Evolutionary conservation across 441 rosid genomes (phyloP).

Genomic region (Syzygium syzygioides): DNA sequence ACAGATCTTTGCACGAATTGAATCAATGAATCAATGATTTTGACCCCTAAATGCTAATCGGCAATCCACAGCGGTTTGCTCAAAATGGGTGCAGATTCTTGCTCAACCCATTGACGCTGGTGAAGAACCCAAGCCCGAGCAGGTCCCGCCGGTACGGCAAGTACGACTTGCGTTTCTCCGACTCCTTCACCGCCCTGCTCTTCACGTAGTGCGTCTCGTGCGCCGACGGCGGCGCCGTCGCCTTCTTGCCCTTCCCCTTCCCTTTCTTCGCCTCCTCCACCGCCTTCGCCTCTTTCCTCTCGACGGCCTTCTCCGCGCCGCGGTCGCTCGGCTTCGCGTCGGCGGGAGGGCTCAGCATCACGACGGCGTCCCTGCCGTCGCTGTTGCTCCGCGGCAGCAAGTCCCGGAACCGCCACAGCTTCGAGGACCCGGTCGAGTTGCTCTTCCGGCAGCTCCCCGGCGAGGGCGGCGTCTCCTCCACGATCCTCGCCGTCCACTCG

Average conservation of each 20-base stretch:
- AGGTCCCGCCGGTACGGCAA: slow-evolving; percentile 57
- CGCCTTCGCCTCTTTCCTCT: not conserved
- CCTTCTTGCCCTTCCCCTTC: slow-evolving; percentile 10
- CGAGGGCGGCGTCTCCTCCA: not conserved
- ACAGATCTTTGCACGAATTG: not conserved
- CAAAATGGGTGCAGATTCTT: slow-evolving; percentile 73
- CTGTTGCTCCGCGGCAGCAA: slow-evolving; percentile 6
- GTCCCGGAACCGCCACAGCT: slow-evolving; percentile 9
- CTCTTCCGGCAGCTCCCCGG: slow-evolving; percentile 5
- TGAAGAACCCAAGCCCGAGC: slow-evolving; percentile 78
- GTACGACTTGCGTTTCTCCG: slow-evolving; percentile 53
- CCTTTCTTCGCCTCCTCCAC: not conserved
- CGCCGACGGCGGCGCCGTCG: slow-evolving; percentile 36
- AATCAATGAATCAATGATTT: not conserved
- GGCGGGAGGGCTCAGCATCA: not conserved
- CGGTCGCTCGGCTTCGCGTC: not conserved
- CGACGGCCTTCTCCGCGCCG: not conserved
- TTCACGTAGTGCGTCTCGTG: slow-evolving; percentile 55
- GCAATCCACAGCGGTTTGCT: not conserved
- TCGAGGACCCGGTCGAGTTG: slow-evolving; percentile 13
- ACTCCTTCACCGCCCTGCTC: slow-evolving; percentile 41
- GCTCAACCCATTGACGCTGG: slow-evolving; percentile 55
- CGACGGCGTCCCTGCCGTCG: slow-evolving; percentile 57
- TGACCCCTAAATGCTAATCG: not conserved
- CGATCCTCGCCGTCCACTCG: not conserved